Conservation (phyloP, 345 rosid genomes). For the Zanthoxylum bungeanum region DNA sequence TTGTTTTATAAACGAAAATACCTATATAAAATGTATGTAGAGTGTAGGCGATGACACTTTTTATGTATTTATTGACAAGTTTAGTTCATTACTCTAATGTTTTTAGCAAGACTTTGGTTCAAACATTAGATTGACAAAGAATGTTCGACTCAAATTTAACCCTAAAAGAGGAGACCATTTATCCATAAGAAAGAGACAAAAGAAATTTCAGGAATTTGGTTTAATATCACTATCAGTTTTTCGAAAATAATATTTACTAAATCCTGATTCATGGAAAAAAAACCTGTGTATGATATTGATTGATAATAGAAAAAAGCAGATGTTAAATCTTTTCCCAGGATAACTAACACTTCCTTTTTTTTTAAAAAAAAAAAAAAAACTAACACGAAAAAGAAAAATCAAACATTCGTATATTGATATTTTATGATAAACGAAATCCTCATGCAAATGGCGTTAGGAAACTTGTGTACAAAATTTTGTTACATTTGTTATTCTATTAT, state of each 20-base stretch:
- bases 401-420: no score
- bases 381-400: no score
- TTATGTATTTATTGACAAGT: neutral
- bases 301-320: neutral
- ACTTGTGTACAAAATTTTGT: no score
- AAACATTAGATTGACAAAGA: slow-evolving; percentile 2
- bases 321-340: neutral
- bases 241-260: neutral
- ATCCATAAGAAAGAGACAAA: neutral
- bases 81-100: neutral
- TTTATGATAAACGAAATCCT: no score
- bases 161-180: neutral
- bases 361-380: no score
- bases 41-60: neutral
- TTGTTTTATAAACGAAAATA: no score
- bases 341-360: slow-evolving; percentile 1
- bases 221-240: slow-evolving; percentile 10
- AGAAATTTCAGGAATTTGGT: slow-evolving; percentile 16
- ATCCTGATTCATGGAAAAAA: neutral
- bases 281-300: neutral
- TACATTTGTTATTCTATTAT: no score
- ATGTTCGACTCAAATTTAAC: neutral
- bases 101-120: slow-evolving; percentile 9
- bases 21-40: no score
- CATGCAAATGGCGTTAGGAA: no score